Conservation (phyloP, 2,329 filamentous ascomycete species). For the Pseudocercospora macadamiae region DNA sequence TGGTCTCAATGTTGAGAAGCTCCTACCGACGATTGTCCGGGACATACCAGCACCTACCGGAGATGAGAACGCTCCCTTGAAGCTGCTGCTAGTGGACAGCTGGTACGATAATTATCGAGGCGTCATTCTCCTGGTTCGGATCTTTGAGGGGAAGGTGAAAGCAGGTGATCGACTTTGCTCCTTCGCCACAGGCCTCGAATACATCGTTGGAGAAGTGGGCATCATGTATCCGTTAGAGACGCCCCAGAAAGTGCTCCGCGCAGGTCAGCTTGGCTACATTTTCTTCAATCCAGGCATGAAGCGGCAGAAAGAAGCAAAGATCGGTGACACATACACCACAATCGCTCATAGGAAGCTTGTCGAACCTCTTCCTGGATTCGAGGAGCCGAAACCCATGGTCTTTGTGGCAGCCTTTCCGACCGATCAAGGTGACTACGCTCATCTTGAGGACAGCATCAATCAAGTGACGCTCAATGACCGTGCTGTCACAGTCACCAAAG, state of each 20-base stretch:
- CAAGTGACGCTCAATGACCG: slow-evolving; percentile 94
- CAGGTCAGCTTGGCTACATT: slow-evolving; percentile 94
- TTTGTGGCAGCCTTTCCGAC: slow-evolving; percentile 97
- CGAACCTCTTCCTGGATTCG: slow-evolving; percentile 84
- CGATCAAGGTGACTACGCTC: slow-evolving; percentile 82
- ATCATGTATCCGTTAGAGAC: slow-evolving; percentile 93
- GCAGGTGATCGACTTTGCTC: slow-evolving; percentile 86
- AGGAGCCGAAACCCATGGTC: slow-evolving; percentile 98
- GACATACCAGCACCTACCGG: slow-evolving; percentile 80
- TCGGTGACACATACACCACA: slow-evolving; percentile 91
- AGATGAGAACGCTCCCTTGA: slow-evolving; percentile 70
- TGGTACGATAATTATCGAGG: slow-evolving; percentile 98
- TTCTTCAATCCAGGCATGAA: slow-evolving; percentile 99
- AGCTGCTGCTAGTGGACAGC: slow-evolving; percentile 89
- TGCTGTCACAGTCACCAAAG: slow-evolving; percentile 90
- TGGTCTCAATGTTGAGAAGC: slow-evolving; percentile 79
- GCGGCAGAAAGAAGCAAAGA: slow-evolving; percentile 89
- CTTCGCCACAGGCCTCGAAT: slow-evolving; percentile 84
- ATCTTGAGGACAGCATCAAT: slow-evolving; percentile 89
- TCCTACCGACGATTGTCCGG: slow-evolving; percentile 84
- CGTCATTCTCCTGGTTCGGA: slow-evolving; percentile 83
- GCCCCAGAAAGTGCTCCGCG: slow-evolving; percentile 76
- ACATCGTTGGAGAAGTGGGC: slow-evolving; percentile 92
- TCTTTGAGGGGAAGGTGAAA: slow-evolving; percentile 84
- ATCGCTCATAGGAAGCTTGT: slow-evolving; percentile 76